These are phyloP conservation scores for Russula foetens DNA, from an alignment of 768 basidiomycete species.

Conservation along the genomic window DNA sequence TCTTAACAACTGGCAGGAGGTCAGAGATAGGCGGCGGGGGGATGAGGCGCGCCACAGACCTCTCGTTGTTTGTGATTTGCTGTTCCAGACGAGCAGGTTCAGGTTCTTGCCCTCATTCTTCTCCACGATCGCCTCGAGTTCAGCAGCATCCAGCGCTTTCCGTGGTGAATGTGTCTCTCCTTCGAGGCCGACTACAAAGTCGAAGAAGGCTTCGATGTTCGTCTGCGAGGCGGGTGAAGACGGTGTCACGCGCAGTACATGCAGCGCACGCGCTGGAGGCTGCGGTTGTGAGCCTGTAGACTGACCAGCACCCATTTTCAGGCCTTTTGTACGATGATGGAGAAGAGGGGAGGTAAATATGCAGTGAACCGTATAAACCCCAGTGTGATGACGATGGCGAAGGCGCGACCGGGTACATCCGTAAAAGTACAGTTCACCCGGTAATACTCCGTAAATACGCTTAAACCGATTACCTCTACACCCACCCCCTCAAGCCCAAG, in stretches of 20 bases:
- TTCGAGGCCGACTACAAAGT: constrained; percentile 91
- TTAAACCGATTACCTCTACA: too few species aligned
- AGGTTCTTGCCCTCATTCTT: constrained; percentile 63
- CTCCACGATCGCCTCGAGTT: constrained; percentile 77
- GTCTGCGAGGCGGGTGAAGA: constrained; percentile 83
- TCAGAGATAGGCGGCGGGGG: background rate
- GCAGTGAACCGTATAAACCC: too few species aligned
- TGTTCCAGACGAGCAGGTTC: constrained; percentile 76
- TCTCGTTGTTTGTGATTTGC: constrained; percentile 64
- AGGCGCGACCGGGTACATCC: background rate
- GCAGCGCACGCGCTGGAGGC: constrained; percentile 57
- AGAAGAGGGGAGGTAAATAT: background rate
- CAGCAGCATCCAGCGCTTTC: constrained; percentile 54
- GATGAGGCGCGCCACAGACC: constrained; percentile 34
- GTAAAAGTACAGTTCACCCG: background rate
- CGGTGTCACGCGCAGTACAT: constrained; percentile 85
- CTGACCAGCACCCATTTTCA: constrained; percentile 65
- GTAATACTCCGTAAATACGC: too few species aligned
- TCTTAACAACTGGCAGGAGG: constrained; percentile 56
- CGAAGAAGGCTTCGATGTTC: constrained; percentile 87
- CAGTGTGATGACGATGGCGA: too few species aligned
- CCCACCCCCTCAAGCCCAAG: too few species aligned
- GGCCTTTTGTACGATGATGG: background rate
- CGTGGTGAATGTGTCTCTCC: constrained; percentile 49
- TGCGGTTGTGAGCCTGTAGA: constrained; percentile 42